Conservation (phyloP, 2,329 filamentous ascomycete genomes). For the Exophiala spinifera region DNA sequence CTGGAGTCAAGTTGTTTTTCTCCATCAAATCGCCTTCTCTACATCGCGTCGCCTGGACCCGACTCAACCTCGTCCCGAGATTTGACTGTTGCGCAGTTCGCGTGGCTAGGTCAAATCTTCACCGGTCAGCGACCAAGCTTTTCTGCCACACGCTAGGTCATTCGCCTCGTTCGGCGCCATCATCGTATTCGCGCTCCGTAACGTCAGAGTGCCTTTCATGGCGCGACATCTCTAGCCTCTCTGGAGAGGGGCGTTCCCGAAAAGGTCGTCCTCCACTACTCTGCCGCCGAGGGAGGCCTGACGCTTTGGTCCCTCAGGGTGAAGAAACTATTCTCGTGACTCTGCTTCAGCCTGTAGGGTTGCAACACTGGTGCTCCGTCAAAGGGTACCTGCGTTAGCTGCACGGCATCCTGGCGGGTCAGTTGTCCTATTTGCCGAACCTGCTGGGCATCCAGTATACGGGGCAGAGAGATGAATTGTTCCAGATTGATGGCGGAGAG, state of each 20-base stretch:
- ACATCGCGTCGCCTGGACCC: neutral
- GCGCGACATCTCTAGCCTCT: neutral
- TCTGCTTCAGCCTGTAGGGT: neutral
- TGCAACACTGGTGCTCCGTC: constrained; percentile 1
- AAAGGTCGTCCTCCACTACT: no score
- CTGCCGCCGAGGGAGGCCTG: neutral
- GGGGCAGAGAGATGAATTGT: constrained; percentile 13
- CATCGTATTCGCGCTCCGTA: neutral
- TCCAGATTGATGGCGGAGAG: constrained; percentile 14
- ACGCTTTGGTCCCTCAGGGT: neutral
- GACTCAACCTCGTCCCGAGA: constrained; percentile 16
- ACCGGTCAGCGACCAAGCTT: neutral
- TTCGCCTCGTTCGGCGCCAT: neutral
- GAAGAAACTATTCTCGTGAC: neutral
- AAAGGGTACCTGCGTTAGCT: neutral
- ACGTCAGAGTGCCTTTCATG: neutral
- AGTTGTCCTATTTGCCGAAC: neutral
- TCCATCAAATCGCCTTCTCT: constrained; percentile 2
- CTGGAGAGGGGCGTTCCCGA: neutral
- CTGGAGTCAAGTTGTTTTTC: constrained; percentile 10
- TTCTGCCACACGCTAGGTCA: neutral
- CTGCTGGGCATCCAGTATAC: neutral
- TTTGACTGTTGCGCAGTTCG: constrained; percentile 6
- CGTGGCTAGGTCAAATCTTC: neutral
- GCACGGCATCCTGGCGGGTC: neutral